phyloP scores from a whole-genome alignment of 2,329 filamentous ascomycete genomes.

The Cladobotryum mycophilum region DNA sequence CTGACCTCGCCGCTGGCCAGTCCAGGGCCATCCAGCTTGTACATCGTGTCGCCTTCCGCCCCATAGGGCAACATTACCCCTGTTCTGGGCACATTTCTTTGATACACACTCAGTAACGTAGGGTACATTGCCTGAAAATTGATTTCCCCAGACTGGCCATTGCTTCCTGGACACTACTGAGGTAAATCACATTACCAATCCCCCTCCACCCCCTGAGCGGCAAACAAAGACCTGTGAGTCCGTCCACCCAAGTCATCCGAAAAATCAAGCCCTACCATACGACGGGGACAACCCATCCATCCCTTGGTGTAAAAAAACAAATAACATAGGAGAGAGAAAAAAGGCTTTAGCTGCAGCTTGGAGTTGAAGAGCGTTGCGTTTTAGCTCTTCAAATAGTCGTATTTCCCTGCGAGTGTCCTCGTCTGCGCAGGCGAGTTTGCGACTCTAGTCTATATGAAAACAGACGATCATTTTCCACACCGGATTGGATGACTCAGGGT shows the following conservation, averaged over 20 bases:
- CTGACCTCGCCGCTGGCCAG: background rate
- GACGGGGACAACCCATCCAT: background rate
- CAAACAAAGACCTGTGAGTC: background rate
- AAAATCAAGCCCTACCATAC: background rate
- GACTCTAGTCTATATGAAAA: background rate
- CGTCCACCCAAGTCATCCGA: background rate
- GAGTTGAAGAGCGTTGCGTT: background rate
- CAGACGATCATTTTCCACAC: background rate
- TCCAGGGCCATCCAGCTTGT: constrained; percentile 5
- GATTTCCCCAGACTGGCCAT: constrained; percentile 1
- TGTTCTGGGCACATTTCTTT: constrained; percentile 9
- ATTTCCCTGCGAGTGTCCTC: background rate
- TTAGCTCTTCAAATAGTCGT: background rate
- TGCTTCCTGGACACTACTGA: constrained; percentile 3
- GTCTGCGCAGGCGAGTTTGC: background rate
- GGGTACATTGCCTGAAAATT: constrained; percentile 7
- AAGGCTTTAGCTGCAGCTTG: background rate
- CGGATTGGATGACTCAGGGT: background rate
- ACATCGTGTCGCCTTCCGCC: constrained; percentile 5
- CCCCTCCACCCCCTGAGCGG: background rate
- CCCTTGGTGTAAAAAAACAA: background rate
- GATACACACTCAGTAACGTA: constrained; percentile 1
- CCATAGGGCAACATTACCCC: constrained; percentile 11
- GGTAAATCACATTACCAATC: background rate
- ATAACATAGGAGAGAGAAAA: background rate